Evolutionary conservation across 257 asterid genomes (phyloP).

Genomic region (Scutellaria minor): DNA sequence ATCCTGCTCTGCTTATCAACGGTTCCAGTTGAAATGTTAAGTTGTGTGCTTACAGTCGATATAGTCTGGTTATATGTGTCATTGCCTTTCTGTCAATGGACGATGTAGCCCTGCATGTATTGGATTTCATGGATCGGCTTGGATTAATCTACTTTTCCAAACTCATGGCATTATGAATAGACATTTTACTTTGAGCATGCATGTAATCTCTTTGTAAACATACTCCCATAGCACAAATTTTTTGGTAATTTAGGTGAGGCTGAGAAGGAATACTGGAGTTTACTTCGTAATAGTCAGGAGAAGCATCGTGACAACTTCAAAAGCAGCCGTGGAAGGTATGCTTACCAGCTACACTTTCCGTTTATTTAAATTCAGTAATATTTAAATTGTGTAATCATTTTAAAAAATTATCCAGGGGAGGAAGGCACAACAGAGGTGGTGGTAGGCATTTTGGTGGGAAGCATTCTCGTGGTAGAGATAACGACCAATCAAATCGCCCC

Average conservation of each 20-base stretch:
- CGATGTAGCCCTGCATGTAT: no score
- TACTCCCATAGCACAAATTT: background rate
- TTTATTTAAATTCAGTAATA: background rate
- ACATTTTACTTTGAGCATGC: background rate
- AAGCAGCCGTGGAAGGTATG: conserved; percentile 77
- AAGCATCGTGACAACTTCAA: conserved; percentile 60
- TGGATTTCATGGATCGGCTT: background rate
- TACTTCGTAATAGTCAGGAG: conserved; percentile 64
- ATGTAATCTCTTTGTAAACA: background rate
- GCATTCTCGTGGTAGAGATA: conserved; percentile 71
- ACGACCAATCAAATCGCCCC: conserved; percentile 53
- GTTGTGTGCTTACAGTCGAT: no score
- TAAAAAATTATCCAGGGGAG: conserved; percentile 57
- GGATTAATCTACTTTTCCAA: no score
- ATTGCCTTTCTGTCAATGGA: background rate
- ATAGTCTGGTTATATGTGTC: no score
- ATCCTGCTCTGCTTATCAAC: no score
- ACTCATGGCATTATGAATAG: background rate
- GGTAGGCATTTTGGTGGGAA: conserved; percentile 62
- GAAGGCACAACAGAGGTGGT: conserved; percentile 77
- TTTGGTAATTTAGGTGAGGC: conserved; percentile 73
- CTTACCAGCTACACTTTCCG: background rate
- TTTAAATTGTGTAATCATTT: background rate
- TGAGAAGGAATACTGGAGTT: conserved; percentile 87
- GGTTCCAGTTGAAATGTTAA: no score